These are phyloP conservation scores for Phaeosphaeriaceae sp. DNA, from an alignment of 2,329 filamentous ascomycete species.

Conservation along the genomic window DNA sequence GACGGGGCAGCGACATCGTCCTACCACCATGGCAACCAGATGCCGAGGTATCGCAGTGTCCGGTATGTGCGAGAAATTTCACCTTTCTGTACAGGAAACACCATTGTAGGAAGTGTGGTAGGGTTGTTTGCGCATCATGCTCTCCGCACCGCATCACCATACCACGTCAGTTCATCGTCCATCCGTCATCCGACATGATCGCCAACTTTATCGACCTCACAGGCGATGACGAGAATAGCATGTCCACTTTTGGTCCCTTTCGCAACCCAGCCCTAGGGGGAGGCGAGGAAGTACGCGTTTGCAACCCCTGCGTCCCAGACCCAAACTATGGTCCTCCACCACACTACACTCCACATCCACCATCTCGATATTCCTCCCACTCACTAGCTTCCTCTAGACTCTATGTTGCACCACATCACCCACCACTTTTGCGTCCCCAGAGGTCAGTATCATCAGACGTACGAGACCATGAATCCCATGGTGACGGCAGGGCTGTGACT, in stretches of 20 bases:
- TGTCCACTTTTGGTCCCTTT: constrained; percentile 36
- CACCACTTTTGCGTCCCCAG: constrained; percentile 26
- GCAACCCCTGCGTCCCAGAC: constrained; percentile 76
- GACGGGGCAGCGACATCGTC: constrained; percentile 55
- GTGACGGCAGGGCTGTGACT: constrained; percentile 28
- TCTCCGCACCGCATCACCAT: constrained; percentile 96
- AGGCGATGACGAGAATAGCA: constrained; percentile 42
- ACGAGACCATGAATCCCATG: constrained; percentile 28
- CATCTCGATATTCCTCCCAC: constrained; percentile 6
- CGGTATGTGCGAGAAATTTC: constrained; percentile 82
- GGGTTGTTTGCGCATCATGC: constrained; percentile 87
- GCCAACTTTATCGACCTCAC: constrained; percentile 54
- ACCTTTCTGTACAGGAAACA: constrained; percentile 88
- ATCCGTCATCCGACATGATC: constrained; percentile 57
- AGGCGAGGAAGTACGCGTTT: constrained; percentile 72
- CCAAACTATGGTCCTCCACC: constrained; percentile 67
- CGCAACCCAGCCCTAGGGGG: constrained; percentile 63
- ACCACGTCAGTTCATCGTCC: constrained; percentile 89
- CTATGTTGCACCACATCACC: constrained; percentile 12
- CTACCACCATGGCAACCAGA: constrained; percentile 90
- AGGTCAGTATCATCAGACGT: constrained; percentile 25
- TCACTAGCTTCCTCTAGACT: constrained; percentile 8
- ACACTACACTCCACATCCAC: constrained; percentile 46
- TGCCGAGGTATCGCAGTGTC: constrained; percentile 78
- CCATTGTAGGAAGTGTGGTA: constrained; percentile 94